Conservation (phyloP, 352 stramenopile species). For the Phytopythium aichiense region DNA sequence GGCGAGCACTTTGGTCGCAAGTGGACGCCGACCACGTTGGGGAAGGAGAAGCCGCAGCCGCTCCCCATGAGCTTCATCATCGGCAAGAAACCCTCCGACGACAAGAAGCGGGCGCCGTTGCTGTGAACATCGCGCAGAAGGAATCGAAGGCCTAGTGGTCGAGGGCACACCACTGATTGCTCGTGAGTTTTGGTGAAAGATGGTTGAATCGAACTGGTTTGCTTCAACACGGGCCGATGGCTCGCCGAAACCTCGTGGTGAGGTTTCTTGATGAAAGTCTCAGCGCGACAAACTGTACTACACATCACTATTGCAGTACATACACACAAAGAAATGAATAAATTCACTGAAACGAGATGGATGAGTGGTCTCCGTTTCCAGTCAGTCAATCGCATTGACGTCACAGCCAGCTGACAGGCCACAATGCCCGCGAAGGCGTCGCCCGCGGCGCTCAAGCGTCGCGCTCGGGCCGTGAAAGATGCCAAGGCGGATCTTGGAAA, state of each 20-base stretch:
- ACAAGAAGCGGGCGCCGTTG: slow-evolving; percentile 1
- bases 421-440: background rate
- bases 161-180: too few relatives aligned
- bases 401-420: background rate
- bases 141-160: too few relatives aligned
- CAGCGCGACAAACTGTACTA: too few relatives aligned
- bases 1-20: slow-evolving; percentile 35
- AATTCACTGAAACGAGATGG: too few relatives aligned
- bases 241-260: too few relatives aligned
- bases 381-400: background rate
- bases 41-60: background rate
- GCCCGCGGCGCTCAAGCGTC: slow-evolving; percentile 5
- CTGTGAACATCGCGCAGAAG: background rate
- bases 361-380: background rate
- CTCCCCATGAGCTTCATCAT: slow-evolving; percentile 1
- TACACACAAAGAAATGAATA: too few relatives aligned
- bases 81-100: slow-evolving; percentile 5
- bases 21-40: slow-evolving; percentile 27
- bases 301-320: too few relatives aligned
- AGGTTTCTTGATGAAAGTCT: too few relatives aligned
- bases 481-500: background rate
- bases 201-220: too few relatives aligned
- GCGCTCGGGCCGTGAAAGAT: background rate
- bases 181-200: too few relatives aligned
- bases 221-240: too few relatives aligned